Base-by-base conservation (phyloP, 352 stramenopile genomes). In the Phytophthora constricta region DNA sequence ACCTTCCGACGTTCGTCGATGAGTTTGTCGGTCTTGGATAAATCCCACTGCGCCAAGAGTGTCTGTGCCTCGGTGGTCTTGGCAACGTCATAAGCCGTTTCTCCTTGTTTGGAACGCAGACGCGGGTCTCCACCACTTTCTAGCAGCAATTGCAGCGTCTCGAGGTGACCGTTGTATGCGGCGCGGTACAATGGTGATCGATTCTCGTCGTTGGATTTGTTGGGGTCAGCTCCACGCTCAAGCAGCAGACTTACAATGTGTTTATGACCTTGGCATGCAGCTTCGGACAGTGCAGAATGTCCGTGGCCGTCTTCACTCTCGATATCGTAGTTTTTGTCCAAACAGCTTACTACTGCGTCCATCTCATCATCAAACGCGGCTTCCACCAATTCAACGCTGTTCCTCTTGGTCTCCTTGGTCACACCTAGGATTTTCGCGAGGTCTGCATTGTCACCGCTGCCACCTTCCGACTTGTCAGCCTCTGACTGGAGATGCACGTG, bases 321-420 rank as follows among this genome's bases (percentile, higher is more conserved):
- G 11, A 97, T 60, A 46, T 96, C 86, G 60, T 93, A 97, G 39
- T 92, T 95, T 54, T 96, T 92, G 42, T 94, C 88, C 4, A 98
- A 49, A 46, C 71, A 84, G 13, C 79, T 74, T 8, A 87, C 69
- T 5, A 97, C 71, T 2, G 72, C 76, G 0, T 90, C 86, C 19
- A 97, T 56, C 17, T 97, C 88, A 27, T 90, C 83, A 37, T 98
- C 92, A 62, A 97, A 97, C 19, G 88, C 90, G 23, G 84, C 87
- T 65, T 98, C 92, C 25, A 98, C 90, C 16, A 98, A 62, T 39
- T 96, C 82, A 0, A 78, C 46, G 23, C 80, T 95, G 62, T 96
- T 97, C 22, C 83, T 72, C 48, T 84, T 89, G 4, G 77, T 71
- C 43, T 91, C 79, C 55, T 89, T 87, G 10, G 56, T 28, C 4